These are phyloP conservation scores for Hypoxylon sp. DNA, from an alignment of 2,329 filamentous ascomycete genomes.

Conservation along the genomic window DNA sequence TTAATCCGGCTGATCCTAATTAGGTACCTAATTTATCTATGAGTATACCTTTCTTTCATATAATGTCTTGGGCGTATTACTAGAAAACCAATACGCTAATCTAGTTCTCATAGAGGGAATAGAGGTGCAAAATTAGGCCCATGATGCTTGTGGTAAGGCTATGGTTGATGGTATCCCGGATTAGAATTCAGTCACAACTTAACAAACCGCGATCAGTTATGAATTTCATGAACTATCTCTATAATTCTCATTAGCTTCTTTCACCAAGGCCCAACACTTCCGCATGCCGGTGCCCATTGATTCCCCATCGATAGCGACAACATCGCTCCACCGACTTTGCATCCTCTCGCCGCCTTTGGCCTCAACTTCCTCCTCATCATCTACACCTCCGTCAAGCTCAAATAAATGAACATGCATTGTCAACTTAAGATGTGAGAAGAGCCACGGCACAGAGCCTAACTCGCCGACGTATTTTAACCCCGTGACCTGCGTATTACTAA, in stretches of 20 bases:
- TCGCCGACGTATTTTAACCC: slow-evolving; percentile 57
- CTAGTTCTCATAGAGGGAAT: too few species aligned
- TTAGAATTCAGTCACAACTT: not conserved
- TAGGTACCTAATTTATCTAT: not conserved
- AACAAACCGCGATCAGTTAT: not conserved
- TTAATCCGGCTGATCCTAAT: not conserved
- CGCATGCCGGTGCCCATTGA: slow-evolving; percentile 73
- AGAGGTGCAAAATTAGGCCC: not conserved
- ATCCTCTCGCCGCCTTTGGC: slow-evolving; percentile 10
- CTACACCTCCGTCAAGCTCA: slow-evolving; percentile 51
- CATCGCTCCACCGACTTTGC: slow-evolving; percentile 56
- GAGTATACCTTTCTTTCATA: too few species aligned
- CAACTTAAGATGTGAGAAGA: slow-evolving; percentile 70
- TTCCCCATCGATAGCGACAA: slow-evolving; percentile 60
- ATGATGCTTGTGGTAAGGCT: not conserved
- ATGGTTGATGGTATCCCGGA: too few species aligned
- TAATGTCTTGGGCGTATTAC: not conserved
- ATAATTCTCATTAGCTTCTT: slow-evolving; percentile 43
- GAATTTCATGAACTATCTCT: not conserved
- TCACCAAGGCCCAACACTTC: slow-evolving; percentile 68
- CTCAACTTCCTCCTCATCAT: not conserved
- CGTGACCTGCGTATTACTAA: slow-evolving; percentile 37
- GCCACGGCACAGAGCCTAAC: slow-evolving; percentile 69
- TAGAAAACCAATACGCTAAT: not conserved
- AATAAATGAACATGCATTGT: slow-evolving; percentile 72